Evolutionary conservation across 352 stramenopile species (phyloP).

Genomic region (Elongisporangium undulatum): DNA sequence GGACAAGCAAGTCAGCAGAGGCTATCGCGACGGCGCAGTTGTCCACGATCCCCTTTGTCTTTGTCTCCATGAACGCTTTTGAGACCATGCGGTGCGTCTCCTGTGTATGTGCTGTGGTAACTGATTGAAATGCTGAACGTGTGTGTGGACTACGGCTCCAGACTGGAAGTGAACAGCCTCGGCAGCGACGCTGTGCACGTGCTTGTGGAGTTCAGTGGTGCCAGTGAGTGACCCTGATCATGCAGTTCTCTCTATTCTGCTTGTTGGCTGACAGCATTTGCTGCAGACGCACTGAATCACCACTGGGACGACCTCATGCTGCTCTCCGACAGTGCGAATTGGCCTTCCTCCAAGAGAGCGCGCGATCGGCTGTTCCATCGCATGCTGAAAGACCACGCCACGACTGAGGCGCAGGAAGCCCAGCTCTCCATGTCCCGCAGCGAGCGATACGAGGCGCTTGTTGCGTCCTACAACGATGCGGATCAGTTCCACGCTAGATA

Average conservation of each 20-base stretch:
- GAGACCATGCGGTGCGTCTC: conserved; percentile 17
- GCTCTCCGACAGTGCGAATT: conserved; percentile 46
- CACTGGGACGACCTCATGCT: conserved; percentile 57
- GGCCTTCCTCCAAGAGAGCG: conserved; percentile 31
- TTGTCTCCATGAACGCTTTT: conserved; percentile 35
- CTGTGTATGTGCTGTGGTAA: background rate
- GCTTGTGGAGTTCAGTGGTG: conserved; percentile 54
- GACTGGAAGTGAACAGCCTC: conserved; percentile 5
- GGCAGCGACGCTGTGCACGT: conserved; percentile 28
- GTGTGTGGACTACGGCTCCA: background rate
- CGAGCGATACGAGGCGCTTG: conserved; percentile 47
- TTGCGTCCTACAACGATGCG: conserved; percentile 20
- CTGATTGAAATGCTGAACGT: background rate
- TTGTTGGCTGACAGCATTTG: background rate
- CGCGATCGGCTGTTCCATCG: conserved; percentile 61
- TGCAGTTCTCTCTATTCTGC: conserved; percentile 1
- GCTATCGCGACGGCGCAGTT: conserved; percentile 17
- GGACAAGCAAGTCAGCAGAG: conserved; percentile 11
- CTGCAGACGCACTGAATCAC: conserved; percentile 47
- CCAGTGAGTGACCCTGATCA: conserved; percentile 36
- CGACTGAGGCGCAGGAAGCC: conserved; percentile 31
- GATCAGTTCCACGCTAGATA: background rate
- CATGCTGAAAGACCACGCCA: conserved; percentile 65
- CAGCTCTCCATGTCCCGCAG: conserved; percentile 37
- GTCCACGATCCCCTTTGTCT: conserved; percentile 37